Evolutionary conservation across 1,139 yeast genomes (phyloP), one percentile per base, ranked within the genome.

Genomic region (Sugiyamaella neomexicana): DNA sequence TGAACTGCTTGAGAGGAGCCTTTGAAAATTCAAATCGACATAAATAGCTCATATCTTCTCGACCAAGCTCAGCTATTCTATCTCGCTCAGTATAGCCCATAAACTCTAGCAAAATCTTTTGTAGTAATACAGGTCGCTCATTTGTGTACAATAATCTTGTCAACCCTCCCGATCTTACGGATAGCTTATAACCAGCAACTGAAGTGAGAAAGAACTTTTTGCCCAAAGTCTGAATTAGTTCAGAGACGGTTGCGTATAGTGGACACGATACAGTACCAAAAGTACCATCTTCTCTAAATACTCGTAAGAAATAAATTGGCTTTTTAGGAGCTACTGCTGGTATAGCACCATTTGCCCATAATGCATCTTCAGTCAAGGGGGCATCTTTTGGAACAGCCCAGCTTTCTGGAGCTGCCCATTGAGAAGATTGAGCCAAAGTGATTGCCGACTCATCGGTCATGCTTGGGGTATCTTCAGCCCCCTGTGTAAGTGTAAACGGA

Each of bases 1-100:
- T 79, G 55, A 88, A 77, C 57, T 84, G 85, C 52, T 90, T 80
- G 50, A 89, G 77, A 32, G 83, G 81, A 46, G 86, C 83, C 63
- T 86, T 50, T n/a, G 66, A 89, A 54, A 90, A 82, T 41, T 86
- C 85, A 69, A 93, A 89, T 61, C 91, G 89, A 69, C 95, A 89
- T 43, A 95, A 75, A 66, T 85, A 90, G 48, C 95, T 85, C 58
- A 93, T 73, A 70, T 93, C 99, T 56, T 89, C 95, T 56, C 96
- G 78, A 32, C 97, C 97, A 54, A 90, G 79, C 52, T 85, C 87
- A 56, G 83, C 83, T 51, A 91, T 73, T 50, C 85, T 82, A 67
- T 91, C 98, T 15, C 80, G 76, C 50, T 83, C 87, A 2, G 81
- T 80, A 67, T 88, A 93, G 1, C 99, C 99, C 68, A 90, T 85